phyloP scores from a whole-genome alignment of 192 early-diverging fungal genomes.

The Backusella sp. region DNA sequence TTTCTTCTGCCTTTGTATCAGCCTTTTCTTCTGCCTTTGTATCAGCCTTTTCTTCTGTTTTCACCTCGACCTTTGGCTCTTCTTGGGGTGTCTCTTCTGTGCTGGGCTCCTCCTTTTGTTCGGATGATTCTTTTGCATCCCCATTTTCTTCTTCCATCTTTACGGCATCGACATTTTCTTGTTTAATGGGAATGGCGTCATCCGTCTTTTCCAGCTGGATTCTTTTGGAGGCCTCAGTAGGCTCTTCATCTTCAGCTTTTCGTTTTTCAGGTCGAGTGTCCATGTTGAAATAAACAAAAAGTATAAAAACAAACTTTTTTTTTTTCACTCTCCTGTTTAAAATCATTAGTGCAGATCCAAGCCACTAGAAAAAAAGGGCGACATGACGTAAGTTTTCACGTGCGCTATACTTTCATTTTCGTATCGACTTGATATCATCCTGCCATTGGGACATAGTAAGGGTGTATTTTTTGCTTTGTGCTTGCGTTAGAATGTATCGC shows the following conservation, averaged over 20 bases:
- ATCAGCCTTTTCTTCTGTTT: neutral
- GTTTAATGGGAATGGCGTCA: too few relatives aligned
- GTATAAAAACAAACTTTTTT: too few relatives aligned
- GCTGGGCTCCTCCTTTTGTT: neutral
- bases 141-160: neutral
- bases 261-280: slow-evolving; percentile 11
- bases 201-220: neutral
- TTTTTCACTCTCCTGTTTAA: too few relatives aligned
- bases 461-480: too few relatives aligned
- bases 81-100: neutral
- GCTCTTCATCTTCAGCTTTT: slow-evolving; percentile 18
- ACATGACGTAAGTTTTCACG: too few relatives aligned
- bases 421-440: too few relatives aligned
- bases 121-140: neutral
- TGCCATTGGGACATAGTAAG: too few relatives aligned
- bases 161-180: neutral
- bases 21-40: neutral
- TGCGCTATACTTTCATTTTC: too few relatives aligned
- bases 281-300: neutral
- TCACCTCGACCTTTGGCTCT: neutral
- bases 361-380: too few relatives aligned
- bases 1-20: neutral
- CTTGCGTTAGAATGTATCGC: too few relatives aligned
- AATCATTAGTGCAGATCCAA: too few relatives aligned
- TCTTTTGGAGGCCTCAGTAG: neutral